Evolutionary conservation across 2,329 filamentous ascomycete genomes (phyloP).

Genomic region (Ophiostoma pallidulum): DNA sequence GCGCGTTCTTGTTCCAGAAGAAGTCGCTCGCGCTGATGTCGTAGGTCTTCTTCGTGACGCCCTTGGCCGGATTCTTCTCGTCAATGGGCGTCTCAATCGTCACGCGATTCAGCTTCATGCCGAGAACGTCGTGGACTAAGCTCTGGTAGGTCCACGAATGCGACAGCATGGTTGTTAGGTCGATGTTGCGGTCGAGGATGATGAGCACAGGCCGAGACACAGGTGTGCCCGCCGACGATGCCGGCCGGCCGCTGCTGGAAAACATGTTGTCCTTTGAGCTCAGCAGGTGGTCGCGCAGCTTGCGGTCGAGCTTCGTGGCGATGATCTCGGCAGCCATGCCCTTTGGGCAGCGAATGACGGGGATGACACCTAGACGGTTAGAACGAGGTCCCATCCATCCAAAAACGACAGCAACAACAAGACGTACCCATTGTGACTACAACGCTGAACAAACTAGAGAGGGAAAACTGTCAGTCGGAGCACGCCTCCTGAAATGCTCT

Average conservation of each 20-base stretch:
- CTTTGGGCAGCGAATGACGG: slow-evolving; percentile 90
- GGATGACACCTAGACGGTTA: slow-evolving; percentile 88
- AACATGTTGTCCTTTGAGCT: slow-evolving; percentile 98
- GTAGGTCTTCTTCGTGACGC: slow-evolving; percentile 76
- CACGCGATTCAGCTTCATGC: slow-evolving; percentile 65
- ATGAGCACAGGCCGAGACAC: slow-evolving; percentile 80
- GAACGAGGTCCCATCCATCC: no score
- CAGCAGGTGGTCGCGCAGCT: slow-evolving; percentile 88
- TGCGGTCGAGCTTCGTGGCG: slow-evolving; percentile 85
- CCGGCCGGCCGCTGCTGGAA: slow-evolving; percentile 52
- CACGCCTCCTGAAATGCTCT: not conserved
- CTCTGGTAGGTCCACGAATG: slow-evolving; percentile 81
- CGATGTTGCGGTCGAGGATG: slow-evolving; percentile 89
- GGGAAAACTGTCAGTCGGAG: not conserved
- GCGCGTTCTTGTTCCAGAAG: slow-evolving; percentile 92
- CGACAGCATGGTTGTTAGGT: slow-evolving; percentile 95
- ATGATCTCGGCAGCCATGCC: slow-evolving; percentile 91
- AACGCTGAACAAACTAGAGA: slow-evolving; percentile 70
- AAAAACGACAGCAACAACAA: no score
- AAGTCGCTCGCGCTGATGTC: slow-evolving; percentile 86
- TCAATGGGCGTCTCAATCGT: slow-evolving; percentile 80
- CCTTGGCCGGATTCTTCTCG: slow-evolving; percentile 63
- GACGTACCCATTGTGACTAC: slow-evolving; percentile 87
- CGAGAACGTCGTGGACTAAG: slow-evolving; percentile 57
- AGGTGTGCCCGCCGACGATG: slow-evolving; percentile 50